Evolutionary conservation across 75 land plant genomes (phyloP).

Genomic region (Picea glauca): DNA sequence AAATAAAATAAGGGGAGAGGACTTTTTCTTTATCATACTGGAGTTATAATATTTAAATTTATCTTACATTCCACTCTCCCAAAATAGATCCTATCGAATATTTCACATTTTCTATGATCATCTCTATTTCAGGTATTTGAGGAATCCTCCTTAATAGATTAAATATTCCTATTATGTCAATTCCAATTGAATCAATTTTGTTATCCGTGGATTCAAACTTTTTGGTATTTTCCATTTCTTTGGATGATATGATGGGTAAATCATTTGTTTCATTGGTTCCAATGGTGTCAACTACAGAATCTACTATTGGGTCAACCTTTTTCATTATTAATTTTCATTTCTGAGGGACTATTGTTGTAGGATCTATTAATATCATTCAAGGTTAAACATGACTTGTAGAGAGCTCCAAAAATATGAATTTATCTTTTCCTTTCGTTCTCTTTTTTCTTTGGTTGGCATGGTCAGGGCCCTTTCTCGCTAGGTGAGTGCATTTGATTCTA

Average conservation of each 20-base stretch:
- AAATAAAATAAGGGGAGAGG: too few relatives aligned
- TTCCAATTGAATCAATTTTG: neutral
- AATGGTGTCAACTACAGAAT: constrained; percentile 3
- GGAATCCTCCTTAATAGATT: neutral
- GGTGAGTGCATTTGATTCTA: too few relatives aligned
- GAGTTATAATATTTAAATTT: too few relatives aligned
- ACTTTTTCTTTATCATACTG: too few relatives aligned
- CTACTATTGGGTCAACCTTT: neutral
- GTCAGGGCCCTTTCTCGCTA: too few relatives aligned
- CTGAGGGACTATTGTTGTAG: too few relatives aligned
- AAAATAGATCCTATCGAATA: neutral
- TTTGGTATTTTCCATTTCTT: neutral
- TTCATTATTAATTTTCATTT: too few relatives aligned
- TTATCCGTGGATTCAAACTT: neutral
- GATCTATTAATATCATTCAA: too few relatives aligned
- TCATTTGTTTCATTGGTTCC: constrained; percentile 1
- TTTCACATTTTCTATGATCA: neutral
- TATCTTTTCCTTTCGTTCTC: too few relatives aligned
- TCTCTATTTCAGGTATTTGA: neutral
- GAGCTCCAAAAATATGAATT: too few relatives aligned
- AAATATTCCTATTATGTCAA: neutral
- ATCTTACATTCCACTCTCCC: neutral
- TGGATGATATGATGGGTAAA: constrained; percentile 14
- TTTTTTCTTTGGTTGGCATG: too few relatives aligned
- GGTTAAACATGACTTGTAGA: too few relatives aligned